These are phyloP conservation scores for Novymonas esmeraldas DNA, from an alignment of 208 protist genomes.

Conservation along the genomic window DNA sequence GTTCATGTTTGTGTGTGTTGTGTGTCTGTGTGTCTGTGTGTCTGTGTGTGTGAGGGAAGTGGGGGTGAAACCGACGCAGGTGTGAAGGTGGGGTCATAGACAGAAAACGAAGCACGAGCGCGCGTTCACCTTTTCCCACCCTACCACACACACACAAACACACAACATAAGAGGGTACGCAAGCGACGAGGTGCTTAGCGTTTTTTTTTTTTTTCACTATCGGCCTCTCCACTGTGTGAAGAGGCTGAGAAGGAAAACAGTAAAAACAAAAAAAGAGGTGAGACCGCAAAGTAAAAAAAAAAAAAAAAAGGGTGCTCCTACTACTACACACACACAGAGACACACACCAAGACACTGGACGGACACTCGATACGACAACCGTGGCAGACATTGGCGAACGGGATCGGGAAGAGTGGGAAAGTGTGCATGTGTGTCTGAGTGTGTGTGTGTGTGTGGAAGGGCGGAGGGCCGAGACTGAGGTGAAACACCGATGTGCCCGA, in stretches of 20 bases:
- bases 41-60: no score
- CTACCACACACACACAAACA: neutral
- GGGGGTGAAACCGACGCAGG: neutral
- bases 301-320: slow-evolving; percentile 1
- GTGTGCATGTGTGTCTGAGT: no score
- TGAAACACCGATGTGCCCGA: no score
- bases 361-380: neutral
- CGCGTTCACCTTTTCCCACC: no score
- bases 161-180: no score
- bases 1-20: no score
- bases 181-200: no score
- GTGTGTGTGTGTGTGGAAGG: no score
- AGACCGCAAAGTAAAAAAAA: slow-evolving; percentile 8
- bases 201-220: no score
- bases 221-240: neutral
- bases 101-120: neutral
- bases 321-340: neutral
- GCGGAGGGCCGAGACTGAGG: no score
- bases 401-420: neutral
- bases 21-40: no score
- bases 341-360: neutral
- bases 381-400: neutral
- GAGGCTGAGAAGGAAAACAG: neutral
- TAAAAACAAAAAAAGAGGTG: neutral
- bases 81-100: no score